A percentile compares a stretch with the other conserved stretches of the same genome.
Conservation (phyloP, 2,329 filamentous ascomycete genomes). For the Colletotrichum incanum region DNA sequence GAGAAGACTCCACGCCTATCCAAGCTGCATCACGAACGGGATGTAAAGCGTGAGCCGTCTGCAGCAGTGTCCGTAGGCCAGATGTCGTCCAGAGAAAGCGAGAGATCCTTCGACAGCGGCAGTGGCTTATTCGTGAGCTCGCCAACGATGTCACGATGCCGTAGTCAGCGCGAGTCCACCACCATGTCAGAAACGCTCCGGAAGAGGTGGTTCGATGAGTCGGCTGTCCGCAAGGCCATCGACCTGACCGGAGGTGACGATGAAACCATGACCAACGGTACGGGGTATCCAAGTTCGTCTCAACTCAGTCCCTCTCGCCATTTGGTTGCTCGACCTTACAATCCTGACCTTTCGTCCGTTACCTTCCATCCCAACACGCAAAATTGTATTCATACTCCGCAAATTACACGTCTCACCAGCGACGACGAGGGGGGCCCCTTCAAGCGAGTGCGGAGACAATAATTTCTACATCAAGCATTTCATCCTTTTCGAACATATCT, state of each 20-base stretch:
- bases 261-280: no score
- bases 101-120: conserved; percentile 5
- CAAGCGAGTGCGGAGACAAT: not conserved
- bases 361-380: not conserved
- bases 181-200: conserved; percentile 4
- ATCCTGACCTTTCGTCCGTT: not conserved
- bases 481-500: no score
- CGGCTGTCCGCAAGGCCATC: not conserved
- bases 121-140: conserved; percentile 9
- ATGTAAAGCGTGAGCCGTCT: conserved; percentile 1
- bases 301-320: not conserved
- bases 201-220: conserved; percentile 1
- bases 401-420: no score
- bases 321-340: not conserved
- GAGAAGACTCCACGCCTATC: not conserved
- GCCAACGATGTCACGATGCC: not conserved
- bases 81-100: not conserved
- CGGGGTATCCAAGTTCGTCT: not conserved
- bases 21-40: not conserved
- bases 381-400: not conserved
- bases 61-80: not conserved
- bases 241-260: not conserved
- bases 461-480: not conserved
- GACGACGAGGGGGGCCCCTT: not conserved
- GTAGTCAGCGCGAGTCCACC: conserved; percentile 1